Conservation (phyloP, 163 green algal species). For the Scenedesmus sp. region DNA sequence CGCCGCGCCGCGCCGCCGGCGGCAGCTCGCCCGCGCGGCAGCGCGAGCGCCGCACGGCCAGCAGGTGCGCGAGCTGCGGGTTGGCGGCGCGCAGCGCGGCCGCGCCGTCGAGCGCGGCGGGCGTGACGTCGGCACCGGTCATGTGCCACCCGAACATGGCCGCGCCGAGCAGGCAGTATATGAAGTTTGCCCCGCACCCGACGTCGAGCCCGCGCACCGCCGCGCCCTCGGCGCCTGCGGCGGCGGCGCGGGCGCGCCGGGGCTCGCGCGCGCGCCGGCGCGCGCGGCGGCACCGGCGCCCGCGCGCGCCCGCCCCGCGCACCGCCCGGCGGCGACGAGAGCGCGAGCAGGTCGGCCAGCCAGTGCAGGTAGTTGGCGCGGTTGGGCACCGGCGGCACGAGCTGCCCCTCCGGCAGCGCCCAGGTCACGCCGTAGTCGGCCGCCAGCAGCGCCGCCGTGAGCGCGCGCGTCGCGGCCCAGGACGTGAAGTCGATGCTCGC, state of each 20-base stretch:
- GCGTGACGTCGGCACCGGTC: constrained; percentile 82
- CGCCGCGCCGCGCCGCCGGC: constrained; percentile 17
- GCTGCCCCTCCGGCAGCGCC: constrained; percentile 74
- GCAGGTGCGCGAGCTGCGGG: constrained; percentile 65
- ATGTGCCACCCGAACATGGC: constrained; percentile 83
- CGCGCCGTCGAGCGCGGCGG: constrained; percentile 66
- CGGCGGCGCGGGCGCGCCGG: too few relatives aligned
- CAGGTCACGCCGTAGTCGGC: constrained; percentile 62
- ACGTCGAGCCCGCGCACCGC: constrained; percentile 83
- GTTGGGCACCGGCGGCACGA: constrained; percentile 88
- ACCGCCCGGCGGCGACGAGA: constrained; percentile 66
- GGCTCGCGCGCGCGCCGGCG: too few relatives aligned
- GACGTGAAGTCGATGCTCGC: constrained; percentile 55
- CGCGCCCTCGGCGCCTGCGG: too few relatives aligned
- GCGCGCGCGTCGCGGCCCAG: constrained; percentile 61
- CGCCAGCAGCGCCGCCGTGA: constrained; percentile 56
- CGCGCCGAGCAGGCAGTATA: constrained; percentile 93
- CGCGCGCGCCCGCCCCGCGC: too few relatives aligned
- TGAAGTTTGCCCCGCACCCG: constrained; percentile 90
- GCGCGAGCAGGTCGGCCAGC: constrained; percentile 83
- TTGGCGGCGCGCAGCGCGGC: constrained; percentile 70
- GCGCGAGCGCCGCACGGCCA: constrained; percentile 63
- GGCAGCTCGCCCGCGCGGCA: constrained; percentile 46
- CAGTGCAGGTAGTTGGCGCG: constrained; percentile 93
- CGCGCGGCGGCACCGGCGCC: too few relatives aligned